Conservation (phyloP, 176 grass and related monocot species). For the Otatea glauca region DNA sequence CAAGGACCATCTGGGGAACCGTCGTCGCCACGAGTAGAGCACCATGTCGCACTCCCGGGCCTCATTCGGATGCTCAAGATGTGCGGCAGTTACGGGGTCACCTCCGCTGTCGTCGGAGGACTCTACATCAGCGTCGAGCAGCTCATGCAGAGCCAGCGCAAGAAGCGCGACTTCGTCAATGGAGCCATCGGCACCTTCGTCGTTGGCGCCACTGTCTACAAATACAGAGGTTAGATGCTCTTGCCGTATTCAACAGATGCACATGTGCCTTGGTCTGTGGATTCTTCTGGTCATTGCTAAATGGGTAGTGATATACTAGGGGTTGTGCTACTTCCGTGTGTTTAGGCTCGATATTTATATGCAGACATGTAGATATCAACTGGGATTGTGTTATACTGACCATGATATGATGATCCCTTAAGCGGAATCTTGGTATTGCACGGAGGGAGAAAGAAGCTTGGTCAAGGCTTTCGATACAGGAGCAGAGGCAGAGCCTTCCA, state of each 20-base stretch:
- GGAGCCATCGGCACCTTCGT: constrained; percentile 84
- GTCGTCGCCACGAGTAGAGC: constrained; percentile 92
- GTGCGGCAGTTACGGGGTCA: constrained; percentile 83
- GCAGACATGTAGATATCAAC: neutral
- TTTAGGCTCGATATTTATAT: neutral
- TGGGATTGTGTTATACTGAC: neutral
- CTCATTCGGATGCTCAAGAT: constrained; percentile 90
- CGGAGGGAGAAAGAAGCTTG: too few species aligned
- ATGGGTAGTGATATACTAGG: neutral
- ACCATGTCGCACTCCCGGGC: constrained; percentile 85
- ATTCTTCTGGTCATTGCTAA: neutral
- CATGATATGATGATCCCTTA: constrained; percentile 3
- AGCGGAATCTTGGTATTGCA: too few species aligned
- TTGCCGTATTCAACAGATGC: neutral
- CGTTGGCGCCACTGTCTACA: constrained; percentile 79
- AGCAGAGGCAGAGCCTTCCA: too few species aligned
- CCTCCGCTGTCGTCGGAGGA: constrained; percentile 86
- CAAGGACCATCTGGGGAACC: constrained; percentile 85
- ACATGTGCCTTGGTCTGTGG: neutral
- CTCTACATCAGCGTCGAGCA: constrained; percentile 93
- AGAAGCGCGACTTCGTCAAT: constrained; percentile 88
- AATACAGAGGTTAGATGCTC: constrained; percentile 69
- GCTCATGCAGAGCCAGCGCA: constrained; percentile 80
- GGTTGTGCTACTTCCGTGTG: neutral
- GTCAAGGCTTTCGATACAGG: too few species aligned